These are phyloP conservation scores for Camellia japonica DNA, from an alignment of 148 eudicot species.

Conservation along the genomic window DNA sequence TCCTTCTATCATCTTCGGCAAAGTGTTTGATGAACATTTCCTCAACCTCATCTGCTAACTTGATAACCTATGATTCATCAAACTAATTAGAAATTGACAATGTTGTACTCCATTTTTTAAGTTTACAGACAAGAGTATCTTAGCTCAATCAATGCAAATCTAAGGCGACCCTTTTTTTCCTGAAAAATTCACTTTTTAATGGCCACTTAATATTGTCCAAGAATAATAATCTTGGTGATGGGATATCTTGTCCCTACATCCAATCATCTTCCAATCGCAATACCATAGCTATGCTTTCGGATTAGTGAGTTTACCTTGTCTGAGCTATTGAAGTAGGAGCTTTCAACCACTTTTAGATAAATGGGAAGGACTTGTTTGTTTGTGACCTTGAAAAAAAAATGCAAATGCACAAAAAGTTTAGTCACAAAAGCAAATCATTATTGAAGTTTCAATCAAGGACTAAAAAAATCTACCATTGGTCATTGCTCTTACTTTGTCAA, in stretches of 20 bases:
- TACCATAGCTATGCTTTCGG: not conserved
- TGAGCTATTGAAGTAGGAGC: conserved; percentile 90
- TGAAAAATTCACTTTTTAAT: conserved; percentile 29
- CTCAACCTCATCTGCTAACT: conserved; percentile 83
- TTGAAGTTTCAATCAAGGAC: not conserved
- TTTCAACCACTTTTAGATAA: conserved; percentile 83
- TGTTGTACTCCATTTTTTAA: not conserved
- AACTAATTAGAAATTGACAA: not conserved
- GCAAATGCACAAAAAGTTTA: conserved; percentile 1
- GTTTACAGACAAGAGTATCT: conserved; percentile 49
- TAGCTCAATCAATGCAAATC: conserved; percentile 18
- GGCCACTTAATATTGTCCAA: conserved; percentile 51
- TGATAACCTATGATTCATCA: conserved; percentile 46
- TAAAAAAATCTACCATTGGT: conserved; percentile 3
- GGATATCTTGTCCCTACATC: conserved; percentile 26
- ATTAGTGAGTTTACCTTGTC: conserved; percentile 61
- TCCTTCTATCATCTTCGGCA: conserved; percentile 72
- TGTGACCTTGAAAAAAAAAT: conserved; percentile 60
- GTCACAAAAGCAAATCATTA: not conserved
- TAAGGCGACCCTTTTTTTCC: conserved; percentile 21
- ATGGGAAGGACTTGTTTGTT: conserved; percentile 78
- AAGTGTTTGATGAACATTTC: conserved; percentile 71
- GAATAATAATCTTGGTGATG: conserved; percentile 28
- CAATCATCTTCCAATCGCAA: conserved; percentile 32
- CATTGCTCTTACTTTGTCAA: conserved; percentile 74